Base-by-base conservation (phyloP, 2,329 filamentous ascomycete genomes). In the Uncinocarpus reesii region DNA sequence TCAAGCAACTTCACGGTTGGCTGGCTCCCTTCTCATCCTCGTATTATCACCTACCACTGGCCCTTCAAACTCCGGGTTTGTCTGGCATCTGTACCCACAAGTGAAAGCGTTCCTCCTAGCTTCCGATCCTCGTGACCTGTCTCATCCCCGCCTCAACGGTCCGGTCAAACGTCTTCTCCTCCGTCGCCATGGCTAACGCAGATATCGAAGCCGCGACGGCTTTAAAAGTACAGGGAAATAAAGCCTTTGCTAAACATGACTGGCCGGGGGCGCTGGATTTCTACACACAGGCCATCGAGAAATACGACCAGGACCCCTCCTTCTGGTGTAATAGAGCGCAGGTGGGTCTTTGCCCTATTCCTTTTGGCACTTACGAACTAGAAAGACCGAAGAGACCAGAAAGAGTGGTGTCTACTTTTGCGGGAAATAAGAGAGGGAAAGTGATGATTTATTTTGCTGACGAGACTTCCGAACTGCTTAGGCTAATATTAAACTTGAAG, bases 321-420 rank as follows among this genome's bases (percentile, higher is more conserved):
- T 96, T 89, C 71, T 96, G 81, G 71, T 88, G 86, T 59, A 98
- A 98, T 71, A 78, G 92, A 65, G 92, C 92, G 16, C 90, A 95
- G 78, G 90, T 95, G 67, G 54, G 76, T 70, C 49, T 15, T 40
- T 8, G n/a, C 8, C 6, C 8, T 11, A 8, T 21, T 21, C 35
- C n/a, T 37, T 11, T 10, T 37, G n/a, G 15, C 23, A 20, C 8
- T 43, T 16, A 26, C 24, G 29, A n/a, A 11, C 6, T 16, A 18
- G 20, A 13, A 43, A 2, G 4, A 29, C 5, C 3, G 2, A 7
- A 31, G 20, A 42, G 32, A 3, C 16, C 16, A 18, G 10, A 18
- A 16, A 16, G 32, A 32, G 31, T n/a, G 31, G 15, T 6, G 31
- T 6, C 11, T 32, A 32, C 15, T 32, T 32, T 8, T 6, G n/a